Percentiles rank a stretch among this genome's conserved stretches.
Conservation (phyloP, 768 basidiomycete species). For the Tylopilus plumbeoviolaceoides region DNA sequence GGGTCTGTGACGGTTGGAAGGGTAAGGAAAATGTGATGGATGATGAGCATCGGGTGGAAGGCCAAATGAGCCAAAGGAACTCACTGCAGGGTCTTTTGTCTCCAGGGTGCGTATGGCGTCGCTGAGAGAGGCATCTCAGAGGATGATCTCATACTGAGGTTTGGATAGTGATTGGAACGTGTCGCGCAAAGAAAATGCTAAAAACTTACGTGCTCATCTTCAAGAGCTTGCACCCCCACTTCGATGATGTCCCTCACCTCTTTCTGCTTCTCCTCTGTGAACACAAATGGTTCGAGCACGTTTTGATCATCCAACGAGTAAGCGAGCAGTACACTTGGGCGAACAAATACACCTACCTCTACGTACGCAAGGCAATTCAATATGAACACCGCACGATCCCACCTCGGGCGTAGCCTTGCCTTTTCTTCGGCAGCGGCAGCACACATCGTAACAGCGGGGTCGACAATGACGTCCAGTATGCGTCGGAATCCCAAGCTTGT, state of each 20-base stretch:
- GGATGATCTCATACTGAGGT: constrained; percentile 19
- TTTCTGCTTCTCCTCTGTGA: constrained; percentile 58
- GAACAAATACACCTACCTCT: constrained; percentile 46
- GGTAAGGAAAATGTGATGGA: not conserved
- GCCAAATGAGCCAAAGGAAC: too few species aligned
- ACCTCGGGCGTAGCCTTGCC: constrained; percentile 47
- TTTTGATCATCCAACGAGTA: constrained; percentile 36
- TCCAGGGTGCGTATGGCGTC: constrained; percentile 23
- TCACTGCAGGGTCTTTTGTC: constrained; percentile 15
- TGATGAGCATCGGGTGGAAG: not conserved
- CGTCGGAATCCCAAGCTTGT: constrained; percentile 23
- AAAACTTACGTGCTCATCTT: constrained; percentile 75
- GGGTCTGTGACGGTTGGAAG: constrained; percentile 40
- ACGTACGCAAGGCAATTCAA: constrained; percentile 85
- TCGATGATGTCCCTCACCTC: constrained; percentile 60
- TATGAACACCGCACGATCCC: constrained; percentile 83
- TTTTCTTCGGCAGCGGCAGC: constrained; percentile 63
- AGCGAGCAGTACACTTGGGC: not conserved
- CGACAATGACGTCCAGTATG: constrained; percentile 79
- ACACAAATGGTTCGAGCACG: constrained; percentile 62
- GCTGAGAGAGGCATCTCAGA: constrained; percentile 26
- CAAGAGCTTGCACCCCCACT: constrained; percentile 56
- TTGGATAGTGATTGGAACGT: not conserved
- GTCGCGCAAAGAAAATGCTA: too few species aligned
- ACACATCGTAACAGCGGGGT: constrained; percentile 80